These are phyloP conservation scores for Alliaria petiolata DNA, from an alignment of 345 rosid species.

Conservation along the genomic window DNA sequence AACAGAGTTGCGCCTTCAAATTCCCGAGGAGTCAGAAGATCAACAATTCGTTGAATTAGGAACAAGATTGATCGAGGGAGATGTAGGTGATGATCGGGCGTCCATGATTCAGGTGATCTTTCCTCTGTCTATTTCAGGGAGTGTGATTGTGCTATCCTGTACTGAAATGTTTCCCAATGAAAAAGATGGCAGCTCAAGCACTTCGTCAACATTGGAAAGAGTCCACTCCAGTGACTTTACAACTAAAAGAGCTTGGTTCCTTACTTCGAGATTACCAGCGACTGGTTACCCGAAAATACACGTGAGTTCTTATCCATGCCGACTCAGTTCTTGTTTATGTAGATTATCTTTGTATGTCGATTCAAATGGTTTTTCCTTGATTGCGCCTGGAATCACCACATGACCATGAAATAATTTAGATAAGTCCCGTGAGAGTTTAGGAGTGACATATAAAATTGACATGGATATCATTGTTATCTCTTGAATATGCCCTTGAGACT, in stretches of 20 bases:
- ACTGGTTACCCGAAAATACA: slow-evolving; percentile 42
- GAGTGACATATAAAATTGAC: too few species aligned
- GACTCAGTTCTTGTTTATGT: background rate
- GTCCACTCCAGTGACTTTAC: slow-evolving; percentile 48
- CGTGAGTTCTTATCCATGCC: slow-evolving; percentile 46
- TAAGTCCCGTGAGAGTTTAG: too few species aligned
- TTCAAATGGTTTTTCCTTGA: background rate
- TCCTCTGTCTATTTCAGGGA: background rate
- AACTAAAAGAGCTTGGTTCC: slow-evolving; percentile 76
- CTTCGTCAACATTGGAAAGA: slow-evolving; percentile 82
- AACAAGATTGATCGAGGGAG: slow-evolving; percentile 44
- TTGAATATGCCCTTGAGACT: too few species aligned
- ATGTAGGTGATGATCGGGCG: slow-evolving; percentile 44
- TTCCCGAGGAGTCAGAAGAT: slow-evolving; percentile 67
- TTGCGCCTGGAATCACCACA: too few species aligned
- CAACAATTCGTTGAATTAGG: slow-evolving; percentile 74
- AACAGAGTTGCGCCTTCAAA: slow-evolving; percentile 40
- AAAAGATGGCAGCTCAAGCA: slow-evolving; percentile 49
- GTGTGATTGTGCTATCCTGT: slow-evolving; percentile 3
- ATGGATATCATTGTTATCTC: too few species aligned
- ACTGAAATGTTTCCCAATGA: slow-evolving; percentile 25
- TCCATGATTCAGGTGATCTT: slow-evolving; percentile 30
- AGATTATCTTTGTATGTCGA: background rate
- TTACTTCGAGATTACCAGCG: slow-evolving; percentile 90
- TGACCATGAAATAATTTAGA: too few species aligned